phyloP scores from a whole-genome alignment of 441 rosid genomes.

The Sinapis alba region DNA sequence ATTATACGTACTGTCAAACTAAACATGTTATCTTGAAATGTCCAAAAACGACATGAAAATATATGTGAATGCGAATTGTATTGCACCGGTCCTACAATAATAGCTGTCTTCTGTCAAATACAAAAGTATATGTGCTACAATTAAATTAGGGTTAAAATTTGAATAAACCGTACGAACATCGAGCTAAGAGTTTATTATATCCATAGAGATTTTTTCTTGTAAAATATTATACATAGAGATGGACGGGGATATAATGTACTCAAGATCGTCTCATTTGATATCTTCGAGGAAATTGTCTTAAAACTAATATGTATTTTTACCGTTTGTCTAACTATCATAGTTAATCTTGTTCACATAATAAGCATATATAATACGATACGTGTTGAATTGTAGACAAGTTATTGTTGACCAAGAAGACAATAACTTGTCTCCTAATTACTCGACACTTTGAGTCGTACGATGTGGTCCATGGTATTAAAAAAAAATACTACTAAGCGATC shows the following conservation, averaged over 20 bases:
- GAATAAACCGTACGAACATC: slow-evolving; percentile 43
- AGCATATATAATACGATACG: slow-evolving; percentile 7
- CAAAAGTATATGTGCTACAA: not conserved
- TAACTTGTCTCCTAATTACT: slow-evolving; percentile 42
- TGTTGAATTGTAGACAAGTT: slow-evolving; percentile 21
- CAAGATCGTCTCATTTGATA: slow-evolving; percentile 52
- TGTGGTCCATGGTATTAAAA: slow-evolving; percentile 32
- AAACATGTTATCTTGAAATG: slow-evolving; percentile 29
- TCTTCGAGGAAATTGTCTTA: slow-evolving; percentile 63
- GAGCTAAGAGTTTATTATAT: slow-evolving; percentile 31
- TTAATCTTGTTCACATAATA: not conserved
- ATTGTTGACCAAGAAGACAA: slow-evolving; percentile 33
- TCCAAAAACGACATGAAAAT: slow-evolving; percentile 37
- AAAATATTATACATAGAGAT: slow-evolving; percentile 36
- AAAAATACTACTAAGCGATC: not conserved
- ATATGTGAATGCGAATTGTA: slow-evolving; percentile 37
- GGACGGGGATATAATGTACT: slow-evolving; percentile 41
- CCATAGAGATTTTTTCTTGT: slow-evolving; percentile 31
- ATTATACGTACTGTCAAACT: too few relatives aligned
- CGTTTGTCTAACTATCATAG: slow-evolving; percentile 23
- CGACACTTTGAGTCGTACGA: slow-evolving; percentile 32
- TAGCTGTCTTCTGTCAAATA: slow-evolving; percentile 36
- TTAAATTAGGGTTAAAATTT: not conserved
- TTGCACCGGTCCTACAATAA: slow-evolving; percentile 37
- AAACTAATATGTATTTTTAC: slow-evolving; percentile 41